A percentile compares a stretch with the other conserved stretches of the same genome.
Conservation (phyloP, 106 monocot species). For the Acanthochlamys bracteata region DNA sequence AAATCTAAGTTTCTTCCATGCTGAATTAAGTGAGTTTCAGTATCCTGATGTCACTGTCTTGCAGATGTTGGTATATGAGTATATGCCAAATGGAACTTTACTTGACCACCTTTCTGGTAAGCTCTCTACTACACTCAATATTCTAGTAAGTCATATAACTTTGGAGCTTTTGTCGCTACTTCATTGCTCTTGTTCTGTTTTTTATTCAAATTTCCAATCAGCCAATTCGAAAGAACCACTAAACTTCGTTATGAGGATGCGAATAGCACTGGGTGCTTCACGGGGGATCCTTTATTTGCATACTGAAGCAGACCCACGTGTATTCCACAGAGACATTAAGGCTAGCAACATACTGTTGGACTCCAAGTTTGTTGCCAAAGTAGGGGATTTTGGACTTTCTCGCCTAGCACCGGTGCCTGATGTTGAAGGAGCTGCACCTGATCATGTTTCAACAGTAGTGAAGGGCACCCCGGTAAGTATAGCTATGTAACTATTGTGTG, state of each 20-base stretch:
- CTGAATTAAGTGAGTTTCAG: no score
- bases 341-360: slow-evolving; percentile 92
- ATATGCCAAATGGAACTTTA: slow-evolving; percentile 87
- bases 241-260: slow-evolving; percentile 56
- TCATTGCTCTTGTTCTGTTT: neutral
- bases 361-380: slow-evolving; percentile 74
- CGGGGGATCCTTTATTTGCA: slow-evolving; percentile 80
- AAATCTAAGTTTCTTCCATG: no score
- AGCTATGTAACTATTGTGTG: neutral
- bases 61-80: slow-evolving; percentile 98
- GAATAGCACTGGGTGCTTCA: slow-evolving; percentile 62
- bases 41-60: slow-evolving; percentile 1
- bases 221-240: slow-evolving; percentile 37
- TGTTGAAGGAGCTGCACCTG: slow-evolving; percentile 47
- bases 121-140: neutral
- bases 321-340: slow-evolving; percentile 94
- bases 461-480: slow-evolving; percentile 90
- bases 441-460: slow-evolving; percentile 87
- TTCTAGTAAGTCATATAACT: no score
- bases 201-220: slow-evolving; percentile 10
- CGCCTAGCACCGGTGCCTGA: slow-evolving; percentile 78
- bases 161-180: no score
- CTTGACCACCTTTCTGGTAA: slow-evolving; percentile 92
- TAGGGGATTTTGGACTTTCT: slow-evolving; percentile 98
- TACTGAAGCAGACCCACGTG: slow-evolving; percentile 88